Base-by-base conservation (phyloP, 495 filamentous ascomycete species). In the Hyphodiscus hymeniophilus region DNA sequence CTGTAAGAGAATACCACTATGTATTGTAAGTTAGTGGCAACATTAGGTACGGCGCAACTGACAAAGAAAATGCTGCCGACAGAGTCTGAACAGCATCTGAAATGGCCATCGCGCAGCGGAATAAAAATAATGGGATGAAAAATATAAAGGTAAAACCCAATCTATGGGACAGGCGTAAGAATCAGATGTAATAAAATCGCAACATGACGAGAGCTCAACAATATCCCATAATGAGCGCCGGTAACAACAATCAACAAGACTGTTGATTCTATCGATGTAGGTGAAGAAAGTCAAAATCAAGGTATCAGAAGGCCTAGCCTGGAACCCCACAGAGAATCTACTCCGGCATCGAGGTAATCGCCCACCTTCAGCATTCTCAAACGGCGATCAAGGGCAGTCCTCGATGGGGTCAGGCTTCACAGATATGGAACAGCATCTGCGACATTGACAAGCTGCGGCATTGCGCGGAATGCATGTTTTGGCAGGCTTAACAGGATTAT, bases 61-160 rank as follows among this genome's bases (percentile, higher is more conserved):
- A 75, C 70, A 78, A 78, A 38, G 66, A 69, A 56, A 78, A 76
- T 46, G 74, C 69, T 40, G 68, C 73, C 54, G 70, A 52, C 44
- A 78, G 60, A 52, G 71, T 72, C 64, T 72, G 69, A 33, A 66
- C 63, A 55, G 67, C 55, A 53, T 61, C 72, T 47, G 66, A 59
- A 54, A 66, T 61, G 20, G 54, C 63, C 59, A 62, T 55, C 42
- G 54, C 54, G 51, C 42, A 49, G 52, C 54, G 44, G 40, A 50
- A 40, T 50, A 52, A 58, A 42, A 38, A 51, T n/a, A 59, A 52
- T 61, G 64, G 49, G 55, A 53, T 46, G 46, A 26, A 58, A 47
- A 61, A 59, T 63, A 62, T 64, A 66, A 23, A 33, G 24, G 61
- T 65, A 56, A 58, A 60, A 55, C 71, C 72, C 72, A 76, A 50